phyloP scores from a whole-genome alignment of 2,329 filamentous ascomycete genomes.

The Paecilomyces niveus region DNA sequence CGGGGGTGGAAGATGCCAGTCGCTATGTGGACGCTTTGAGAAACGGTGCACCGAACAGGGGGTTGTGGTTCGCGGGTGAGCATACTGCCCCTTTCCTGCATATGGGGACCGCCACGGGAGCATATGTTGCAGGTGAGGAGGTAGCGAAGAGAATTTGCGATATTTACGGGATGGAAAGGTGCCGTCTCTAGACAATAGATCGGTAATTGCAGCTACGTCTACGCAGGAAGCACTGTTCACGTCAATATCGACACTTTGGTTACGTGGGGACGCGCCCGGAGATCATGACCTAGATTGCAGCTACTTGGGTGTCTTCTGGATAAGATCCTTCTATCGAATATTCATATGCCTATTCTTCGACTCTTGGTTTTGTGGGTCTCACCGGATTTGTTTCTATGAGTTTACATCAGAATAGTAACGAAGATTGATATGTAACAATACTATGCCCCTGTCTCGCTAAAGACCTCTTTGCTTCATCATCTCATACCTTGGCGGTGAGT shows the following conservation, averaged over 20 bases:
- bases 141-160: background rate
- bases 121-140: background rate
- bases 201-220: no score
- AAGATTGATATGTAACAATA: background rate
- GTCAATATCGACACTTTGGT: no score
- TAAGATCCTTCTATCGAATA: background rate
- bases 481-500: background rate
- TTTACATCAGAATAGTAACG: background rate
- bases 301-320: background rate
- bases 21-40: background rate
- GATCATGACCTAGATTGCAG: no score
- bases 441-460: background rate
- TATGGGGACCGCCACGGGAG: background rate
- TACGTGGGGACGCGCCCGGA: no score
- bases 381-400: background rate
- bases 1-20: background rate
- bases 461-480: background rate
- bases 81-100: background rate
- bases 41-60: background rate
- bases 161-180: background rate
- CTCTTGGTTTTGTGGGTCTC: background rate
- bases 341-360: background rate
- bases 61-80: conserved; percentile 37
- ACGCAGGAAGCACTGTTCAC: no score
- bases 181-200: background rate